Evolutionary conservation across 2,329 filamentous ascomycete genomes (phyloP).

Genomic region (Ophiobolus disseminans): DNA sequence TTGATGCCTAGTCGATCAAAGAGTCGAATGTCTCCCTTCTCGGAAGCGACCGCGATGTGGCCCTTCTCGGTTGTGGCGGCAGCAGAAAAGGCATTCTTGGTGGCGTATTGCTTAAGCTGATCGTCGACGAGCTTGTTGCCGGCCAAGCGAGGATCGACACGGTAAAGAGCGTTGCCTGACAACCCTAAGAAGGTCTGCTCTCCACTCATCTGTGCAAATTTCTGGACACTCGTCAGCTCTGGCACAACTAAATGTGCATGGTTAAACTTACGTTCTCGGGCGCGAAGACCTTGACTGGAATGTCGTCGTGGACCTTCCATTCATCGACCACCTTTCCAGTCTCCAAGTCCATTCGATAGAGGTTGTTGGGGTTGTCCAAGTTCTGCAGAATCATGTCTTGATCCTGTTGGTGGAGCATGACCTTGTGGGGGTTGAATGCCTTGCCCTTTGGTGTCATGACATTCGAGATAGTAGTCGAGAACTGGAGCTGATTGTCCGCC

Average conservation of each 20-base stretch:
- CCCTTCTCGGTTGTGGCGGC: slow-evolving; percentile 95
- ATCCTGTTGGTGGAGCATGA: slow-evolving; percentile 94
- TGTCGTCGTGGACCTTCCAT: slow-evolving; percentile 98
- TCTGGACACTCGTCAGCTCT: slow-evolving; percentile 58
- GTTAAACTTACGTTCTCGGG: slow-evolving; percentile 73
- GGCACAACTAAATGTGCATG: not conserved
- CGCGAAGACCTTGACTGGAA: slow-evolving; percentile 87
- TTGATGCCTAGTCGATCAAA: slow-evolving; percentile 97
- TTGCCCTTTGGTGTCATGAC: slow-evolving; percentile 83
- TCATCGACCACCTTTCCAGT: slow-evolving; percentile 98
- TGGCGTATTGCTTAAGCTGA: slow-evolving; percentile 92
- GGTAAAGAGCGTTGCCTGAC: slow-evolving; percentile 90
- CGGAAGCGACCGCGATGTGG: slow-evolving; percentile 94
- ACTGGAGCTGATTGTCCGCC: slow-evolving; percentile 88
- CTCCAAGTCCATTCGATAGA: slow-evolving; percentile 97
- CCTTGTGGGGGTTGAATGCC: slow-evolving; percentile 91
- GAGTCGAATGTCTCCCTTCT: slow-evolving; percentile 96
- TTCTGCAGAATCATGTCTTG: slow-evolving; percentile 90
- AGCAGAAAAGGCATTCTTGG: slow-evolving; percentile 97
- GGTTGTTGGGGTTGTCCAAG: slow-evolving; percentile 79
- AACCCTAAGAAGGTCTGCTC: slow-evolving; percentile 95
- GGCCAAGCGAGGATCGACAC: slow-evolving; percentile 86
- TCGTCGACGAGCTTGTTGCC: slow-evolving; percentile 93
- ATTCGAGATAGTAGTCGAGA: slow-evolving; percentile 96
- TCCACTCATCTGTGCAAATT: slow-evolving; percentile 96